A percentile compares a stretch with the other conserved stretches of the same genome.
phyloP scores from a whole-genome alignment of 1,139 yeast genomes.

The Hyphopichia burtonii region DNA sequence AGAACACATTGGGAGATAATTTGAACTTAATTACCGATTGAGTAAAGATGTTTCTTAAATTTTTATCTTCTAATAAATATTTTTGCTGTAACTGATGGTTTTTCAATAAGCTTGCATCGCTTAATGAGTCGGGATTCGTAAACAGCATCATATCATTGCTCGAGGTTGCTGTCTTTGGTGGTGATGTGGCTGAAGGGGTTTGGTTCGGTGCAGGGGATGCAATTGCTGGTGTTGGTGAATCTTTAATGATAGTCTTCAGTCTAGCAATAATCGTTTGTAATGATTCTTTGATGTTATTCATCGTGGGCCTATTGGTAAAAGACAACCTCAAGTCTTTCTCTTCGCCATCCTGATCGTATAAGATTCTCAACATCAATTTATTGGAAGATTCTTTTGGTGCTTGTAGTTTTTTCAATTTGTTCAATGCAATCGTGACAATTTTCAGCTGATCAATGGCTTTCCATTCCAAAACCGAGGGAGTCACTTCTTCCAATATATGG shows the following conservation, averaged over 20 bases:
- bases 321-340: conserved; percentile 54
- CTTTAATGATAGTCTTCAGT: conserved; percentile 50
- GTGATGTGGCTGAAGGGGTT: not conserved
- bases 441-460: conserved; percentile 63
- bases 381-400: conserved; percentile 74
- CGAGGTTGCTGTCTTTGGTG: conserved; percentile 4
- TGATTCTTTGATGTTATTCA: conserved; percentile 71
- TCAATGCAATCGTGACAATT: conserved; percentile 48
- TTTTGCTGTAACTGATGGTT: conserved; percentile 80
- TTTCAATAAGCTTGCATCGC: conserved; percentile 49
- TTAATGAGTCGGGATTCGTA: conserved; percentile 25
- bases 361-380: conserved; percentile 65
- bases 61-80: conserved; percentile 65
- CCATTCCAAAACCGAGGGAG: conserved; percentile 69
- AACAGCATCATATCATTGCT: conserved; percentile 23
- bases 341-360: conserved; percentile 31
- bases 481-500: conserved; percentile 60
- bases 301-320: conserved; percentile 69
- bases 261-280: conserved; percentile 73
- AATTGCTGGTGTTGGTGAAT: conserved; percentile 32
- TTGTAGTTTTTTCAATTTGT: conserved; percentile 58
- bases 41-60: conserved; percentile 73
- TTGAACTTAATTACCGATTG: conserved; percentile 84
- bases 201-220: conserved; percentile 12
- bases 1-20: conserved; percentile 77